Percentiles rank a stretch among this genome's conserved stretches.
Conservation (phyloP, 2,329 filamentous ascomycete species). For the Hirsutella rhossiliensis region DNA sequence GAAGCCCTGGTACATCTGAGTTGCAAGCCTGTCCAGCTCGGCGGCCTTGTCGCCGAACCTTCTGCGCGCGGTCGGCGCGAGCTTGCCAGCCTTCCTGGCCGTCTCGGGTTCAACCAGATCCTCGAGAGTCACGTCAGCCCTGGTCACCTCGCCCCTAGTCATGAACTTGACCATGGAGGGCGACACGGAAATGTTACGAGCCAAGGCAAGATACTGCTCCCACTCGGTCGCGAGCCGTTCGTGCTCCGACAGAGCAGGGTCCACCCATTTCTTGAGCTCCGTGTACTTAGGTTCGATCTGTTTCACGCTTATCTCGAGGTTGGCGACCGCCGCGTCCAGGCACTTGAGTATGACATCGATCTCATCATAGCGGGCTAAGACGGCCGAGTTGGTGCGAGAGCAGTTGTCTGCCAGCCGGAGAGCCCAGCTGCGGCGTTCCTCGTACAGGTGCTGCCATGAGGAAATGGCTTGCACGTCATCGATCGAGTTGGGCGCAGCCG, state of each 20-base stretch:
- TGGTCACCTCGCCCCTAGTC: slow-evolving; percentile 33
- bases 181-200: slow-evolving; percentile 53
- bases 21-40: slow-evolving; percentile 48
- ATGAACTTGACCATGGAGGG: slow-evolving; percentile 55
- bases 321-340: slow-evolving; percentile 74
- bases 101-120: slow-evolving; percentile 67
- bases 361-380: slow-evolving; percentile 56
- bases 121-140: slow-evolving; percentile 48
- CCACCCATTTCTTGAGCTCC: slow-evolving; percentile 60
- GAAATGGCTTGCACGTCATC: slow-evolving; percentile 66
- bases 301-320: slow-evolving; percentile 65
- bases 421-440: slow-evolving; percentile 70
- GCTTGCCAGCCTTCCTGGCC: slow-evolving; percentile 58
- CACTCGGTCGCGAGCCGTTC: slow-evolving; percentile 50
- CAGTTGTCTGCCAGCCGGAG: slow-evolving; percentile 58
- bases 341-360: slow-evolving; percentile 68
- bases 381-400: slow-evolving; percentile 46
- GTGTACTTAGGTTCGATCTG: slow-evolving; percentile 58
- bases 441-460: slow-evolving; percentile 84
- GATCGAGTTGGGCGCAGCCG: slow-evolving; percentile 70
- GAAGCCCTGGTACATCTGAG: slow-evolving; percentile 48
- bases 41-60: slow-evolving; percentile 48
- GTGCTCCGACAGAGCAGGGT: slow-evolving; percentile 56
- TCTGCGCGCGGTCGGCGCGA: slow-evolving; percentile 44
- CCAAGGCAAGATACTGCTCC: slow-evolving; percentile 55